Conservation (phyloP, 2,329 filamentous ascomycete genomes). For the Truncatella angustata region DNA sequence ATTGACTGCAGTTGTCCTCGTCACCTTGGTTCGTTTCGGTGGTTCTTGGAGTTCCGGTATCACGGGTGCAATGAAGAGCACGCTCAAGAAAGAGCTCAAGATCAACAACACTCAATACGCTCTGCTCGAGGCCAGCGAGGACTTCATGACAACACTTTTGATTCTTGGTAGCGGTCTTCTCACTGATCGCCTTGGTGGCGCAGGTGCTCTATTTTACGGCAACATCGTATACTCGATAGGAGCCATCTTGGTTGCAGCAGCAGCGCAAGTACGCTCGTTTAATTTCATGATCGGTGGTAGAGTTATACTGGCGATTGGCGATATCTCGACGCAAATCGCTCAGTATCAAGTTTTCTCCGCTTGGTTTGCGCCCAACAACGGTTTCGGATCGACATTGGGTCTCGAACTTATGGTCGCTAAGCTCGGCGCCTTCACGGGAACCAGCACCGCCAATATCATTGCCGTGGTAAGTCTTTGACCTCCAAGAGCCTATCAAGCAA, state of each 20-base stretch:
- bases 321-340: conserved; percentile 62
- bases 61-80: conserved; percentile 60
- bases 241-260: conserved; percentile 57
- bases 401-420: conserved; percentile 61
- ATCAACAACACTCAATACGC: conserved; percentile 61
- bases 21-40: conserved; percentile 56
- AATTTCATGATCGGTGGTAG: conserved; percentile 59
- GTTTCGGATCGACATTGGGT: conserved; percentile 60
- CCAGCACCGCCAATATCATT: conserved; percentile 59
- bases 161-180: conserved; percentile 54
- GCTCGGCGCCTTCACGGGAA: conserved; percentile 59
- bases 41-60: conserved; percentile 60
- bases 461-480: conserved; percentile 32
- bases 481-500: no score
- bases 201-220: conserved; percentile 57
- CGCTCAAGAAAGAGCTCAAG: conserved; percentile 57
- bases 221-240: conserved; percentile 59
- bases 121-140: conserved; percentile 56
- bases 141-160: conserved; percentile 59
- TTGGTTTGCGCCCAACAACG: conserved; percentile 61
- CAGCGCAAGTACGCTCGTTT: conserved; percentile 54
- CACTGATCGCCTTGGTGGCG: conserved; percentile 58
- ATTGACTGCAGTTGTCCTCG: conserved; percentile 45
- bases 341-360: conserved; percentile 66
- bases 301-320: conserved; percentile 56